These are phyloP conservation scores for Plectosphaerella sp. DNA, from an alignment of 2,329 filamentous ascomycete species.

Conservation along the genomic window DNA sequence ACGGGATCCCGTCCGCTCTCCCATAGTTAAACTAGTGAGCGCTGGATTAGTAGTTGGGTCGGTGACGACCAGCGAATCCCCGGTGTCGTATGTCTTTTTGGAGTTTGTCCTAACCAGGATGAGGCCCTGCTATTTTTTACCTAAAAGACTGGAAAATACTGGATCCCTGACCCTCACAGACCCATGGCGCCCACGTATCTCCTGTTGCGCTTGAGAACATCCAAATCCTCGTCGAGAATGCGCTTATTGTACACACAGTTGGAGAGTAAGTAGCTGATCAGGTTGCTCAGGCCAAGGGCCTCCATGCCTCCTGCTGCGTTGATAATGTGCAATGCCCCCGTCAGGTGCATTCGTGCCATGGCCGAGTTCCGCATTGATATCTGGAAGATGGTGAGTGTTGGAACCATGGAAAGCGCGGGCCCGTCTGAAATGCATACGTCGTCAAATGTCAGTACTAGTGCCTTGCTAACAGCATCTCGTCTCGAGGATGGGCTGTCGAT, in stretches of 20 bases:
- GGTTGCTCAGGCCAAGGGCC: background rate
- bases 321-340: background rate
- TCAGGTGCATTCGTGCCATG: background rate
- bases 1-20: no score
- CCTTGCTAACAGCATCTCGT: background rate
- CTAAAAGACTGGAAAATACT: no score
- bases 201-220: no score
- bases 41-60: no score
- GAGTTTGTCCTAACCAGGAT: no score
- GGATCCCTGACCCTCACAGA: no score
- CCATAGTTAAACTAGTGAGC: no score
- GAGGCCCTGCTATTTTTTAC: no score
- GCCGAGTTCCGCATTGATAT: background rate
- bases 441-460: background rate
- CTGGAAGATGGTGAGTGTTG: background rate
- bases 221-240: background rate
- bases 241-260: background rate
- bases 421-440: background rate
- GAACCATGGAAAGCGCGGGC: background rate
- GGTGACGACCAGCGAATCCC: no score
- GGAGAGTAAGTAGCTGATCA: background rate
- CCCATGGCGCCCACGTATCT: no score
- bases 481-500: background rate
- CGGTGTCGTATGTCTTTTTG: no score
- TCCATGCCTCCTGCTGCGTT: background rate